Evolutionary conservation across 2,329 filamentous ascomycete species (phyloP), one percentile per base, ranked within the genome.

Genomic region (Clathrospora elynae): DNA sequence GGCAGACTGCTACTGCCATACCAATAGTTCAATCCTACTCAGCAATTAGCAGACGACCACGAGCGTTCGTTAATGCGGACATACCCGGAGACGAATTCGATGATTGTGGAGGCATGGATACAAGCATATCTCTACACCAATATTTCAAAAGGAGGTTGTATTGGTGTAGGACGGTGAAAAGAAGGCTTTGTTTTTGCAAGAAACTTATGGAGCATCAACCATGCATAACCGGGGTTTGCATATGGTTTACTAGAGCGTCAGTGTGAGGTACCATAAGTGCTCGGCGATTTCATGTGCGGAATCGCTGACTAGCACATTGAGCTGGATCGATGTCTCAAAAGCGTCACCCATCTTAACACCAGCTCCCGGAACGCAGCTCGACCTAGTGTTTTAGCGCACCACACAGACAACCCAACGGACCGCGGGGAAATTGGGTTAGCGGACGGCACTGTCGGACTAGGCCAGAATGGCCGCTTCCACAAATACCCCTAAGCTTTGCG

Each of bases 101-200:
- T 28, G 62, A 55, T 55, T 64, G 62, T 49, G 63, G 52, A 64
- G 64, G 60, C 66, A 68, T 69, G 62, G 64, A 55, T 57, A 62
- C 64, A 44, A 68, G 56, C 66, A 69, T 69, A 46, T 62, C 61
- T 63, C 49, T 53, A 45, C 30, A 50, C 33, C 44, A 49, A 42
- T 34, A 17, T 49, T 47, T 54, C 53, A 50, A 49, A 44, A 49
- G 53, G 54, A 47, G 45, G 41, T 43, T 60, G 55, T 57, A 53
- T 56, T 43, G 43, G 44, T 39, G 39, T 37, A 45, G 47, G 41
- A 50, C 53, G 42, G 53, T 42, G 40, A 40, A 50, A 36, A 49
- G 53, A 46, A 56, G 41, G 49, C 57, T 46, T 53, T 39, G 52
- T 46, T 55, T 51, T 46, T 46, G 50, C 42, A 40, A 50, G 50